A percentile compares a stretch with the other conserved stretches of the same genome.
Conservation (phyloP, 1,139 yeast species). For the Geotrichum reessii region DNA sequence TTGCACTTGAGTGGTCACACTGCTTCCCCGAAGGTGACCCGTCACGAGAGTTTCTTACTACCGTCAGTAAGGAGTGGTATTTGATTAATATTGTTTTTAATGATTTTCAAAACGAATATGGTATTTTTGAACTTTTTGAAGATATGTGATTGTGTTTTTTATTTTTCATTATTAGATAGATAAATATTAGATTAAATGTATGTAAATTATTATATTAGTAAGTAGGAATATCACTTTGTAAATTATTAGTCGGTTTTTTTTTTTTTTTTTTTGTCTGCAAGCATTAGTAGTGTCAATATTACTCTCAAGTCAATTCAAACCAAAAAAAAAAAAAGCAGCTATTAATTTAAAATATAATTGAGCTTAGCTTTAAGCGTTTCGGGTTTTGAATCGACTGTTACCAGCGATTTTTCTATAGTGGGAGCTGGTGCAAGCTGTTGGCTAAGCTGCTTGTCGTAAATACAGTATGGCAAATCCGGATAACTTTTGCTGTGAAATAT, state of each 20-base stretch:
- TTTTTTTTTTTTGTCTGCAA: background rate
- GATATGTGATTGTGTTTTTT: slow-evolving; percentile 12
- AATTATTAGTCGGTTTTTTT: background rate
- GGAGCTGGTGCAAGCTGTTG: background rate
- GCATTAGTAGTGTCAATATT: too few relatives aligned
- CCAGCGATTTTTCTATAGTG: background rate
- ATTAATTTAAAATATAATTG: background rate
- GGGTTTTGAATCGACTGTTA: background rate
- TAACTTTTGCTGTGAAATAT: slow-evolving; percentile 5
- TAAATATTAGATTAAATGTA: background rate
- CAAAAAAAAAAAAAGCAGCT: background rate
- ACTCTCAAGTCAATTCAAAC: too few relatives aligned
- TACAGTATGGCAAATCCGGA: slow-evolving; percentile 11
- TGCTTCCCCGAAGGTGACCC: slow-evolving; percentile 38
- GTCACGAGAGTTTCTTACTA: slow-evolving; percentile 42
- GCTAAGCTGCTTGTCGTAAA: slow-evolving; percentile 5
- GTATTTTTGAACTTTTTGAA: slow-evolving; percentile 34
- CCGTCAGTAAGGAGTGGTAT: slow-evolving; percentile 55
- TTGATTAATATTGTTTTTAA: slow-evolving; percentile 89
- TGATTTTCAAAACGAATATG: slow-evolving; percentile 46
- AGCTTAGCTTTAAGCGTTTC: background rate
- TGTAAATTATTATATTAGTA: background rate
- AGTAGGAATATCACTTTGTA: too few relatives aligned
- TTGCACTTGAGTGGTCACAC: slow-evolving; percentile 73
- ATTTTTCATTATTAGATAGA: background rate